Conservation (phyloP, 1,284 basidiomycete species). For the Phenoliferia sp. region DNA sequence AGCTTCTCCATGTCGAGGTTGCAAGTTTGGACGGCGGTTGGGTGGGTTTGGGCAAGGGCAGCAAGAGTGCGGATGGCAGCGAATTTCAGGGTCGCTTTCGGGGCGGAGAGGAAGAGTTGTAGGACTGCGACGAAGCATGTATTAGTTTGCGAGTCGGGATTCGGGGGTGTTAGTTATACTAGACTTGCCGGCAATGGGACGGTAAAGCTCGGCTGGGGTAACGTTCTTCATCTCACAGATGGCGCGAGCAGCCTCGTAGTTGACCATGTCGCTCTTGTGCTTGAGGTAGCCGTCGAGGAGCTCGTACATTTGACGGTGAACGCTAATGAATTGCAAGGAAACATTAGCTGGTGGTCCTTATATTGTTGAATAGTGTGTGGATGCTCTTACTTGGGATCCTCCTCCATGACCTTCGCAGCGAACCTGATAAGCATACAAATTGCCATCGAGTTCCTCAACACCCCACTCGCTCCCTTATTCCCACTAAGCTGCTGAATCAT, state of each 20-base stretch:
- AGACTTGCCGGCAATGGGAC: conserved; percentile 74
- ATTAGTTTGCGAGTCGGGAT: neutral
- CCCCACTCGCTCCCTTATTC: conserved; percentile 67
- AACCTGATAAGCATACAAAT: conserved; percentile 98
- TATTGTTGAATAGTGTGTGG: neutral
- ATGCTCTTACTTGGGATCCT: conserved; percentile 82
- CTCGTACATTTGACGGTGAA: conserved; percentile 89
- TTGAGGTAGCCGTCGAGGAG: conserved; percentile 91
- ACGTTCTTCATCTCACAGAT: conserved; percentile 94
- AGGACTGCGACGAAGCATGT: conserved; percentile 55
- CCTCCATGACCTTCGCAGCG: conserved; percentile 95
- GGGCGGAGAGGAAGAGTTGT: conserved; percentile 87
- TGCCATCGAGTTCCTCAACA: conserved; percentile 94
- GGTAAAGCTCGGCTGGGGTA: conserved; percentile 68
- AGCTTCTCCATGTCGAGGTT: conserved; percentile 97
- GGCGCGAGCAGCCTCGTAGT: conserved; percentile 94
- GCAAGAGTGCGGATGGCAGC: conserved; percentile 95
- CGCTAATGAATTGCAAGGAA: conserved; percentile 50
- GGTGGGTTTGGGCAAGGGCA: conserved; percentile 75
- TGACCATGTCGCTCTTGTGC: conserved; percentile 99
- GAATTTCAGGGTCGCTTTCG: conserved; percentile 91
- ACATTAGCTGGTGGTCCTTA: neutral
- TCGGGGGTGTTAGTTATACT: conserved; percentile 9
- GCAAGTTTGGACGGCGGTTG: conserved; percentile 80
- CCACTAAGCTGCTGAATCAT: conserved; percentile 88